These are phyloP conservation scores for Rhodamnia rubescens DNA, from an alignment of 345 rosid genomes.

Conservation along the genomic window DNA sequence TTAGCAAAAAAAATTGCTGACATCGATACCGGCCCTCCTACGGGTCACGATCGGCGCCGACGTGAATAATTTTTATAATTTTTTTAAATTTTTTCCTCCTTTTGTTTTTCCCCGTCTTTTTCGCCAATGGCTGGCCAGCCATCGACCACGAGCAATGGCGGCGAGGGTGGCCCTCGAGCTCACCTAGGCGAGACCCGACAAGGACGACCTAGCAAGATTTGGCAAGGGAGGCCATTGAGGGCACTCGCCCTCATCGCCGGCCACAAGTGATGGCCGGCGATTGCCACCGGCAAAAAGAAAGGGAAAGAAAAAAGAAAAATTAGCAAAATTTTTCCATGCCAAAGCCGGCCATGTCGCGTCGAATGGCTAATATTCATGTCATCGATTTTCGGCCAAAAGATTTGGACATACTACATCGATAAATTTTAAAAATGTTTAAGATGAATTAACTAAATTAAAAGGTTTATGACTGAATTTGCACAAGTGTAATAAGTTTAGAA, in stretches of 20 bases:
- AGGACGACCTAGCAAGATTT: background rate
- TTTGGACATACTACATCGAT: background rate
- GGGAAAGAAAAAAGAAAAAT: too few relatives aligned
- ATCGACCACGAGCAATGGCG: background rate
- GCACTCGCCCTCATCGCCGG: background rate
- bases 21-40: fast-evolving
- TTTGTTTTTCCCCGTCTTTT: background rate
- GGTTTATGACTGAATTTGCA: background rate
- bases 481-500: background rate
- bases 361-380: fast-evolving
- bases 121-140: background rate
- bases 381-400: background rate
- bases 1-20: background rate
- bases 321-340: too few relatives aligned
- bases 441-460: background rate
- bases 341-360: too few relatives aligned
- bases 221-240: background rate
- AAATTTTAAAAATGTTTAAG: background rate
- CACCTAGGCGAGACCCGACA: background rate
- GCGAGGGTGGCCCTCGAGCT: background rate
- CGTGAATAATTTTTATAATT: too few relatives aligned
- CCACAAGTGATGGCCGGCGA: too few relatives aligned
- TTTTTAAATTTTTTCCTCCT: too few relatives aligned
- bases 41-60: fast-evolving
- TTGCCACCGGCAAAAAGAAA: background rate